Conservation (phyloP, 257 asterid species). For the Capsicum baccatum region DNA sequence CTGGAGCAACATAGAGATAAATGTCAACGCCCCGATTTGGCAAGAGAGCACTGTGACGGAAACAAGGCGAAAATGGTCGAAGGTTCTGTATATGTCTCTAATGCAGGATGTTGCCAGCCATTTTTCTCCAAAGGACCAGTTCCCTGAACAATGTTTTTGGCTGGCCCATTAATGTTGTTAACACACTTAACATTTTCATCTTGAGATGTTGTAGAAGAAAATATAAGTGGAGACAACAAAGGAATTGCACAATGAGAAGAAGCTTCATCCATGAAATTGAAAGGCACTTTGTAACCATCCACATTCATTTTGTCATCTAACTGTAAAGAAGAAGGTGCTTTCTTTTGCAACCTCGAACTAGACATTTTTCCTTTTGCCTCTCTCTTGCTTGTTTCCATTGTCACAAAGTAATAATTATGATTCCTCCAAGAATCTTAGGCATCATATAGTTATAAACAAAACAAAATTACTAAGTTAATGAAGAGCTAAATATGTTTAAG, state of each 20-base stretch:
- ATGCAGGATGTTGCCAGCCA: slow-evolving; percentile 39
- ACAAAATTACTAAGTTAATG: background rate
- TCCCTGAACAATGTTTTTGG: background rate
- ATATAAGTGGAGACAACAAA: slow-evolving; percentile 33
- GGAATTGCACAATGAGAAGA: slow-evolving; percentile 40
- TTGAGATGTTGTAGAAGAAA: background rate
- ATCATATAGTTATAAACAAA: background rate
- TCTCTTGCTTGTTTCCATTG: slow-evolving; percentile 29
- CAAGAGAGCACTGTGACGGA: slow-evolving; percentile 35
- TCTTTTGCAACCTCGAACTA: slow-evolving; percentile 41
- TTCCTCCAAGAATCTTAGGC: background rate
- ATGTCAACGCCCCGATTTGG: slow-evolving; percentile 14
- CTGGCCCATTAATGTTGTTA: slow-evolving; percentile 10
- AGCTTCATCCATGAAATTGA: slow-evolving; percentile 30
- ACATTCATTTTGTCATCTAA: slow-evolving; percentile 11
- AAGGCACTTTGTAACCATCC: slow-evolving; percentile 16
- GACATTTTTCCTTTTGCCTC: slow-evolving; percentile 11
- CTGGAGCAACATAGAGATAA: background rate
- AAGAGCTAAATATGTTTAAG: background rate
- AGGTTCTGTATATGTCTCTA: slow-evolving; percentile 29
- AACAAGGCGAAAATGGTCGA: slow-evolving; percentile 33
- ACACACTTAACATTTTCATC: background rate
- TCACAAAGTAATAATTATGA: background rate
- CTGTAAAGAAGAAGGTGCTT: slow-evolving; percentile 40
- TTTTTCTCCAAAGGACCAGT: background rate